A percentile compares a stretch with the other conserved stretches of the same genome.
Evolutionary conservation across 495 filamentous ascomycete genomes (phyloP).

Genomic region (Penicillium robsamsonii): DNA sequence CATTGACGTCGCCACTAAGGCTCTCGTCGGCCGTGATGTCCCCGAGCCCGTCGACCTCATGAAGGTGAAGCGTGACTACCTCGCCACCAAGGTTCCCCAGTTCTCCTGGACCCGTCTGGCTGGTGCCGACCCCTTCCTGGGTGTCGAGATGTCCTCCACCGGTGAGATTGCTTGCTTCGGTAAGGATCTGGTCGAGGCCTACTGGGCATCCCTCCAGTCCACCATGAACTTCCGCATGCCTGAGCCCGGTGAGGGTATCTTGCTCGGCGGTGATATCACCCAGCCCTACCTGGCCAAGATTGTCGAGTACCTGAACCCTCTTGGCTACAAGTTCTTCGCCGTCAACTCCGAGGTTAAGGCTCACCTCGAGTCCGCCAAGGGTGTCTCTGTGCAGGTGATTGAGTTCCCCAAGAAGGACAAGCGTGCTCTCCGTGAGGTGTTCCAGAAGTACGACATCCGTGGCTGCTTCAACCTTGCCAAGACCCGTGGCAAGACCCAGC

Average conservation of each 20-base stretch:
- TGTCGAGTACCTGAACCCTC: conserved; percentile 78
- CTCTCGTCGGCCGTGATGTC: conserved; percentile 81
- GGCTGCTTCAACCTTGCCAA: conserved; percentile 95
- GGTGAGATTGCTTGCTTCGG: conserved; percentile 99
- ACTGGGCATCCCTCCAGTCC: conserved; percentile 94
- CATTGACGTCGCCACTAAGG: conserved; percentile 93
- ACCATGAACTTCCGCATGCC: conserved; percentile 99
- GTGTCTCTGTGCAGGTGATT: conserved; percentile 78
- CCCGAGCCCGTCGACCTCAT: conserved; percentile 88
- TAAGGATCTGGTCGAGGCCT: conserved; percentile 90
- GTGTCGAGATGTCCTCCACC: conserved; percentile 95
- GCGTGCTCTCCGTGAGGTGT: conserved; percentile 89
- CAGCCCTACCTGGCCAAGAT: conserved; percentile 67
- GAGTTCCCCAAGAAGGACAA: conserved; percentile 98
- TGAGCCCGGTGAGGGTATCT: conserved; percentile 86
- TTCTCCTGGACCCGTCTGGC: conserved; percentile 99
- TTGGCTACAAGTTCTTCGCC: conserved; percentile 92
- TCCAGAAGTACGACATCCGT: conserved; percentile 93
- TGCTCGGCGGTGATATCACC: conserved; percentile 81
- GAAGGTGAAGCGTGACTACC: conserved; percentile 80
- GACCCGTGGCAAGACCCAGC: conserved; percentile 73
- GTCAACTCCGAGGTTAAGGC: conserved; percentile 76
- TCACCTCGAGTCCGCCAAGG: conserved; percentile 72
- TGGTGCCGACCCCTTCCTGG: conserved; percentile 94
- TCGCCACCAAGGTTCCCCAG: conserved; percentile 96